phyloP scores from a whole-genome alignment of 352 stramenopile genomes.

The Pelagophyceae sp. region DNA sequence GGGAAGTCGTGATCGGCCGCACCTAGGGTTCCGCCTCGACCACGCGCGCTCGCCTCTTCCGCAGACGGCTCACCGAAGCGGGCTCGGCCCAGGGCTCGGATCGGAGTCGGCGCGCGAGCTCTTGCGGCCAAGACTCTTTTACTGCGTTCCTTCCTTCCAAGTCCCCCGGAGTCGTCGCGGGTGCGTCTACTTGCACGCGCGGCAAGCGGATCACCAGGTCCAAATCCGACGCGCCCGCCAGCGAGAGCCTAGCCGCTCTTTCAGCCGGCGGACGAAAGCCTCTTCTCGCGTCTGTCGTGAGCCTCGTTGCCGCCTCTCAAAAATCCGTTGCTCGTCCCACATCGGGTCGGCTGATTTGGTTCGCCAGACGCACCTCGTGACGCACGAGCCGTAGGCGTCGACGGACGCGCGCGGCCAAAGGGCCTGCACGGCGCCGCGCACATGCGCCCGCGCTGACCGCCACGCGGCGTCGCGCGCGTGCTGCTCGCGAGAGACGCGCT shows the following conservation, averaged over 20 bases:
- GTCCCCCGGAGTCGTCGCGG: slow-evolving; percentile 71
- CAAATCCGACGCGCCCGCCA: slow-evolving; percentile 65
- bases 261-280: no score
- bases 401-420: slow-evolving; percentile 76
- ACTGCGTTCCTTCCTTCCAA: slow-evolving; percentile 85
- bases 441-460: neutral
- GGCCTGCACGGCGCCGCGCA: slow-evolving; percentile 50
- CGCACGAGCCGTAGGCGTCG: slow-evolving; percentile 77
- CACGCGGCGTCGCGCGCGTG: neutral
- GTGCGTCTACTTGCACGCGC: slow-evolving; percentile 74
- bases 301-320: no score
- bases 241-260: no score
- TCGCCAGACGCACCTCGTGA: no score
- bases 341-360: no score
- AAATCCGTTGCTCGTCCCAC: no score
- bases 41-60: no score
- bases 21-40: no score
- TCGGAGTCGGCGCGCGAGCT: slow-evolving; percentile 71
- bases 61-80: no score
- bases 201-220: slow-evolving; percentile 82
- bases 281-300: no score
- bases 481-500: neutral
- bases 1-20: slow-evolving; percentile 74
- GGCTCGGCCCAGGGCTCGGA: slow-evolving; percentile 74
- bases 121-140: slow-evolving; percentile 86